Base-by-base conservation (phyloP, 805 yeast genomes). In the Ogataea pignaliae region DNA sequence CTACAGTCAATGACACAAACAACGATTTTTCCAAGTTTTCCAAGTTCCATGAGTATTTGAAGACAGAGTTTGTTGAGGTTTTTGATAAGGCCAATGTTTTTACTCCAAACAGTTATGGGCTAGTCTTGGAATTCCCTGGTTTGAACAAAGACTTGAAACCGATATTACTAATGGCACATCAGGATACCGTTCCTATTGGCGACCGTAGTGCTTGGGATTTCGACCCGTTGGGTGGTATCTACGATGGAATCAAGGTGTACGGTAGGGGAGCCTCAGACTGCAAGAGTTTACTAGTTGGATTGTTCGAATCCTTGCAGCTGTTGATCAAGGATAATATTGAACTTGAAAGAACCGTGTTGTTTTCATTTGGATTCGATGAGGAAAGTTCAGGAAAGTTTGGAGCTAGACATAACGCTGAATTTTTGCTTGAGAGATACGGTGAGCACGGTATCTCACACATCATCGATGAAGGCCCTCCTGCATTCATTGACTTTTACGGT, bases 51-150 rank as follows among this genome's bases (percentile, higher is more conserved):
- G 58, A 61, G 15, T 83, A 72, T 54, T 66, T 81, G 49, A 70
- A 69, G 45, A 51, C 57, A 29, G 66, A 77, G 11, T 85, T 79
- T 62, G 85, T 89, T 1, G 46, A 63, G 30, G 75, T 77, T 2
- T 75, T 75, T 49, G 51, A 49, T 29, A 40, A 43, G 26, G 58
- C 81, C 44, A 66, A 74, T 37, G 70, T 81, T 12, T 78, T 73
- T 47, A 70, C 64, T 15, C 76, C 84, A 42, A 85, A 85, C 59
- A 70, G 77, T 6, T 76, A 78, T 50, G 88, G 86, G 3, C 65
- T 87, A 42, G 69, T 87, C 2, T 73, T 69, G 58, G 80, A 85
- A 14, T 77, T 86, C 76, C 33, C 33, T 30, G 80, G 80, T 6
- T 57, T 69, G 15, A 38, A 61, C 15, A n/a, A 43, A 3, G 34